Evolutionary conservation across 352 stramenopile species (phyloP).

Genomic region (Globisporangium paroecandrum): DNA sequence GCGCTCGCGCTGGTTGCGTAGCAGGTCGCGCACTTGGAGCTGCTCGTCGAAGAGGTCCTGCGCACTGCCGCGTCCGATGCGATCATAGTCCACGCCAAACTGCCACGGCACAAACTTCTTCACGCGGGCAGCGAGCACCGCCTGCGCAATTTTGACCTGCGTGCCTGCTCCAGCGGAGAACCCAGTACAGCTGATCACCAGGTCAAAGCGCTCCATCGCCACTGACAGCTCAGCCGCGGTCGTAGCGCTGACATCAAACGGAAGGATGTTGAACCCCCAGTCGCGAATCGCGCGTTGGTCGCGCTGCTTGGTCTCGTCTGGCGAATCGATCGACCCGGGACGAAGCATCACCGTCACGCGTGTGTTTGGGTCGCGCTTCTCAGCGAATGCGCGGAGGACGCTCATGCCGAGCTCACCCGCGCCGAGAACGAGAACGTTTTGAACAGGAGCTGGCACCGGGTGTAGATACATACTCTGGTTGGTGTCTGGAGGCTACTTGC

Average conservation of each 20-base stretch:
- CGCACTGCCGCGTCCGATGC: conserved; percentile 8
- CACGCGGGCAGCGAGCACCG: conserved; percentile 9
- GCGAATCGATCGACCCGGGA: background rate
- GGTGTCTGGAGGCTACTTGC: background rate
- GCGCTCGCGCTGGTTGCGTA: conserved; percentile 5
- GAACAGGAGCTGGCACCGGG: background rate
- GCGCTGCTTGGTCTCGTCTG: background rate
- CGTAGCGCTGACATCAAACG: background rate
- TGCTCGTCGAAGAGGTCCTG: conserved; percentile 19
- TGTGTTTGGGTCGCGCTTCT: background rate
- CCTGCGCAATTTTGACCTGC: conserved; percentile 16
- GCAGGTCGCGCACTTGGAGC: conserved; percentile 16
- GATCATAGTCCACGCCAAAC: conserved; percentile 19
- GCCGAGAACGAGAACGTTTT: conserved; percentile 15
- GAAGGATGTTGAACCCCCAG: background rate
- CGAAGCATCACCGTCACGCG: conserved; percentile 5
- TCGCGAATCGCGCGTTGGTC: background rate
- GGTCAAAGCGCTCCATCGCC: conserved; percentile 5
- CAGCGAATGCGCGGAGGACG: conserved; percentile 8
- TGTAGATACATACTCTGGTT: background rate
- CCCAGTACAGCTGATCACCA: conserved; percentile 12
- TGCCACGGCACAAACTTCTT: conserved; percentile 16
- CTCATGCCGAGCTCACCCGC: conserved; percentile 10
- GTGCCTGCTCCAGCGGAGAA: conserved; percentile 15
- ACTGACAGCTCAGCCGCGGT: conserved; percentile 2